Percentiles rank a stretch among this genome's conserved stretches.
These are phyloP conservation scores for Nakazawaea ishiwadae DNA, from an alignment of 805 yeast species.

Conservation along the genomic window DNA sequence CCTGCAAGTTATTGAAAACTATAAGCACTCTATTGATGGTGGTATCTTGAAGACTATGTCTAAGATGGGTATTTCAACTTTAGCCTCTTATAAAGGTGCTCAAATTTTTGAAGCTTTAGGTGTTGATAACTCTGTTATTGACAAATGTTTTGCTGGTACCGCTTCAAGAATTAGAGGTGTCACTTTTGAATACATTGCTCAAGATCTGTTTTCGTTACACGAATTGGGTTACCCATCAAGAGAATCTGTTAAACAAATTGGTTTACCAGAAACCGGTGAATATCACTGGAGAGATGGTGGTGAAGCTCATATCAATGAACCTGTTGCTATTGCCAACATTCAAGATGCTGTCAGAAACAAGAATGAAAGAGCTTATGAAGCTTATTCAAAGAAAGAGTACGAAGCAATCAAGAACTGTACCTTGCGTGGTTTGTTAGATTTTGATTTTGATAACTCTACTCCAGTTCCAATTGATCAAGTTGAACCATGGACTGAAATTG, in stretches of 20 bases:
- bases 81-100: conserved; percentile 98
- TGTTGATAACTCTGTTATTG: conserved; percentile 91
- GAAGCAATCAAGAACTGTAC: conserved; percentile 94
- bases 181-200: conserved; percentile 93
- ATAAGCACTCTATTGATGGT: conserved; percentile 79
- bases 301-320: conserved; percentile 91
- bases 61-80: conserved; percentile 97
- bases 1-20: conserved; percentile 65
- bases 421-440: conserved; percentile 87
- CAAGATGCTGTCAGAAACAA: conserved; percentile 99
- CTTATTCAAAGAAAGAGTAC: conserved; percentile 82
- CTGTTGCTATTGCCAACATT: conserved; percentile 88
- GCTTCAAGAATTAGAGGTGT: conserved; percentile 96
- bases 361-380: conserved; percentile 88
- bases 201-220: conserved; percentile 92
- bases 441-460: conserved; percentile 67
- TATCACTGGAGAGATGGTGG: conserved; percentile 99
- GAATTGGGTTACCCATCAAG: conserved; percentile 88
- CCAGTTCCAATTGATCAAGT: conserved; percentile 95
- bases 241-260: conserved; percentile 61
- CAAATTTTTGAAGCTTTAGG: conserved; percentile 98
- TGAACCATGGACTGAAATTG: conserved; percentile 99
- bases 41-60: conserved; percentile 97
- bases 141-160: conserved; percentile 94
- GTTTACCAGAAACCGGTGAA: conserved; percentile 92